Conservation (phyloP, 179 eudicot species). For the Pouteria campechiana region DNA sequence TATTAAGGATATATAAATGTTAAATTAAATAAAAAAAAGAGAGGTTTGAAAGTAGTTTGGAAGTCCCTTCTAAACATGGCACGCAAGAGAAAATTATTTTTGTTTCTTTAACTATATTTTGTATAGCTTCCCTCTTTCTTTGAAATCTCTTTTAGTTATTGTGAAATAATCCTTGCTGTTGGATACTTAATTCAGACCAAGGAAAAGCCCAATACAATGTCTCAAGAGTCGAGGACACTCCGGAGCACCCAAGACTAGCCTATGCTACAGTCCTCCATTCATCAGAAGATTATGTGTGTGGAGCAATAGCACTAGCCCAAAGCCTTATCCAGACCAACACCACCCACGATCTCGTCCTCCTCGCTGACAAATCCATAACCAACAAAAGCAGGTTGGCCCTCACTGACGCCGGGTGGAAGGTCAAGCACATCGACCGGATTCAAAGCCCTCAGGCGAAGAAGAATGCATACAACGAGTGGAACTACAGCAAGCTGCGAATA, state of each 20-base stretch:
- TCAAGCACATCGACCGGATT: slow-evolving; percentile 50
- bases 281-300: slow-evolving; percentile 72
- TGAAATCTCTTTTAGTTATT: too few relatives aligned
- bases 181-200: not conserved
- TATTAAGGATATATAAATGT: too few relatives aligned
- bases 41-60: too few relatives aligned
- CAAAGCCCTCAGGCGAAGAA: slow-evolving; percentile 35
- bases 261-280: slow-evolving; percentile 73
- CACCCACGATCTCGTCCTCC: slow-evolving; percentile 62
- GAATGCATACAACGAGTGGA: slow-evolving; percentile 61
- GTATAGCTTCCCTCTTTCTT: too few relatives aligned
- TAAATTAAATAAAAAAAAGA: too few relatives aligned
- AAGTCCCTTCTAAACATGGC: too few relatives aligned
- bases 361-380: slow-evolving; percentile 48
- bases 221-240: not conserved
- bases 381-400: slow-evolving; percentile 38
- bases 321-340: slow-evolving; percentile 61
- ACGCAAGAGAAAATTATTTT: too few relatives aligned
- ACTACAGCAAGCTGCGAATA: slow-evolving; percentile 73
- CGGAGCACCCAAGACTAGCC: slow-evolving; percentile 37
- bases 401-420: slow-evolving; percentile 57
- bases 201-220: not conserved
- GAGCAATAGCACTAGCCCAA: slow-evolving; percentile 76
- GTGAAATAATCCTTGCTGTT: too few relatives aligned
- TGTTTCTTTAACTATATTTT: too few relatives aligned